Evolutionary conservation across 2,329 filamentous ascomycete genomes (phyloP), one percentile per base, ranked within the genome.

Genomic region (Cercospora sojina): DNA sequence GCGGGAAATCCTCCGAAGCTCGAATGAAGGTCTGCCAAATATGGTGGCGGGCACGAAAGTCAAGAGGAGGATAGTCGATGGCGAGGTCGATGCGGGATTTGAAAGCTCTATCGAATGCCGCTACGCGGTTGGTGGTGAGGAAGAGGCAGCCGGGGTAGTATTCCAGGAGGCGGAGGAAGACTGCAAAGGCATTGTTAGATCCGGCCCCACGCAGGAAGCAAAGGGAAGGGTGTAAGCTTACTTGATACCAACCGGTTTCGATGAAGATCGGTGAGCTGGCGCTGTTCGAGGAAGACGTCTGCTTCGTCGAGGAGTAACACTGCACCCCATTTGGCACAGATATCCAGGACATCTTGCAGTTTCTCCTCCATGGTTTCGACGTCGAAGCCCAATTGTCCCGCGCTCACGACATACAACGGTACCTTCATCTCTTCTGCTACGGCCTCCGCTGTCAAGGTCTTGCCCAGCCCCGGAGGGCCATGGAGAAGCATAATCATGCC

Each of bases 271-370:
- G 65, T 59, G n/a, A 69, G 65, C 13, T 66, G 65, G 2, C 86
- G 84, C 61, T 80, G 76, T 74, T 87, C 84, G 8, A 88, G 82
- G 75, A 86, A 88, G 18, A 87, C 84, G 64, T 88, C 86, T 2
- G 85, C 85, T 74, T 88, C 86, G 72, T 88, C 86, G 4, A 88
- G 79, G 2, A 88, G 79, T 6, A 87, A 80, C 5, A 87, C 79
- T 12, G 83, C 84, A 2, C 82, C 80, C 77, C 84, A 87, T 3
- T 80, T 81, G 71, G 83, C 79, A 31, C 82, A 84, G 3, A 85
- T 79, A 47, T 81, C 73, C 9, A 86, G 77, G 16, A 70, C 59
- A 10, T 67, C 38, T 25, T 58, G 32, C 1, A 74, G 65, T 13
- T 62, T 66, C 20, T 49, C 13, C 62, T 74, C 68, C 23, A 71